A percentile compares a stretch with the other conserved stretches of the same genome.
These are phyloP conservation scores for Hydnum rufescens DNA, from an alignment of 768 basidiomycete species.

Conservation along the genomic window DNA sequence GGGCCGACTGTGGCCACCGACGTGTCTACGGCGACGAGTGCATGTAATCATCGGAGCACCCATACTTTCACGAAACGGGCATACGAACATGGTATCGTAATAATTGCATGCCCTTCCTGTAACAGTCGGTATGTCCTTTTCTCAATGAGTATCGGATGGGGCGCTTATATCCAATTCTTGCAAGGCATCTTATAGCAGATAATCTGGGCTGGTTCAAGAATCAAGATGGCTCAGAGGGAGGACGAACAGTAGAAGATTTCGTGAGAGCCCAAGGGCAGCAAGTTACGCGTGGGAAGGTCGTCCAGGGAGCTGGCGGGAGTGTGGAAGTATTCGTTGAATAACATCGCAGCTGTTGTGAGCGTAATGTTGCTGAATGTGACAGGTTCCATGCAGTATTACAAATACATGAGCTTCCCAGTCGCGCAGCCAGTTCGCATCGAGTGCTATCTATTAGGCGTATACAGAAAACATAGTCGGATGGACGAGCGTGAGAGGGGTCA, in stretches of 20 bases:
- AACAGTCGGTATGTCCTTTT: constrained; percentile 58
- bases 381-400: too few relatives aligned
- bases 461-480: too few relatives aligned
- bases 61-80: constrained; percentile 73
- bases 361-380: too few relatives aligned
- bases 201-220: constrained; percentile 88
- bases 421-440: too few relatives aligned
- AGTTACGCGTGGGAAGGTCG: constrained; percentile 28
- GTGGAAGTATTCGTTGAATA: too few relatives aligned
- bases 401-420: too few relatives aligned
- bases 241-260: constrained; percentile 71
- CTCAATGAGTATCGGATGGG: neutral
- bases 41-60: constrained; percentile 60
- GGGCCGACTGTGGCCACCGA: neutral
- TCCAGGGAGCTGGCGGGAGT: too few relatives aligned
- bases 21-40: constrained; percentile 8
- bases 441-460: too few relatives aligned
- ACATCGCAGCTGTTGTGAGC: too few relatives aligned
- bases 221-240: constrained; percentile 36
- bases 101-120: constrained; percentile 82
- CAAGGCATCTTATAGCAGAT: constrained; percentile 71
- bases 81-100: constrained; percentile 75
- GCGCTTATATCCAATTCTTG: neutral
- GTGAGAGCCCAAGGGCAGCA: constrained; percentile 59
- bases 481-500: too few relatives aligned